A percentile compares a stretch with the other conserved stretches of the same genome.
These are phyloP conservation scores for Neofusicoccum cordaticola DNA, from an alignment of 2,329 filamentous ascomycete genomes.

Conservation along the genomic window DNA sequence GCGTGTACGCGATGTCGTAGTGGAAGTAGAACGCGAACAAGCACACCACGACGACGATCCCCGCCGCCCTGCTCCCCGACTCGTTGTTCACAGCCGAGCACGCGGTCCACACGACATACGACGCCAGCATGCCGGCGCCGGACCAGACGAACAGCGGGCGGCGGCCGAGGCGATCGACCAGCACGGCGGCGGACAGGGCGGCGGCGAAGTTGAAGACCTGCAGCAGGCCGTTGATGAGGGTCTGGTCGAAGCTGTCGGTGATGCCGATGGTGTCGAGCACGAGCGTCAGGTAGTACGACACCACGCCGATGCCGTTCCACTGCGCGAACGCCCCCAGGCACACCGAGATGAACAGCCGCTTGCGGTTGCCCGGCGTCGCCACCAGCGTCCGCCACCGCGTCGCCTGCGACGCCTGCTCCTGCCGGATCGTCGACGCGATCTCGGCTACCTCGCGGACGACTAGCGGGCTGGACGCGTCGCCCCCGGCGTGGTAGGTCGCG, in stretches of 20 bases:
- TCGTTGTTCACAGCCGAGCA: slow-evolving; percentile 20
- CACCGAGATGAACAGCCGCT: slow-evolving; percentile 54
- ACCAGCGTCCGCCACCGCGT: slow-evolving; percentile 12
- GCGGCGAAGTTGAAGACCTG: slow-evolving; percentile 18
- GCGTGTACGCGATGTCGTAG: slow-evolving; percentile 19
- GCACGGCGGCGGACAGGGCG: slow-evolving; percentile 26
- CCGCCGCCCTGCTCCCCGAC: slow-evolving; percentile 24
- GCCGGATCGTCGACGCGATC: neutral
- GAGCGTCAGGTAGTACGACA: slow-evolving; percentile 41
- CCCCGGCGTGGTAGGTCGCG: slow-evolving; percentile 51
- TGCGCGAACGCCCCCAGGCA: slow-evolving; percentile 55
- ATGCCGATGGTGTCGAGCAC: slow-evolving; percentile 37
- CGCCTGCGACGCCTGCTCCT: slow-evolving; percentile 1
- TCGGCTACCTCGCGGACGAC: slow-evolving; percentile 8
- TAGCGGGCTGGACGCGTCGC: slow-evolving; percentile 29
- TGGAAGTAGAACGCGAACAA: slow-evolving; percentile 18
- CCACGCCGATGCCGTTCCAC: slow-evolving; percentile 55
- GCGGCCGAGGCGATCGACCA: slow-evolving; percentile 35
- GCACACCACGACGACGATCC: slow-evolving; percentile 30
- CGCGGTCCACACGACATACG: slow-evolving; percentile 31
- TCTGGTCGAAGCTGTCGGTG: slow-evolving; percentile 34
- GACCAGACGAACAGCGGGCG: slow-evolving; percentile 36
- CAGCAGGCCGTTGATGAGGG: slow-evolving; percentile 47
- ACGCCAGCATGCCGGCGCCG: slow-evolving; percentile 38
- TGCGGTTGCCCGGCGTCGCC: slow-evolving; percentile 47